These are phyloP conservation scores for Castanospermum australe DNA, from an alignment of 306 rosid species.

Conservation along the genomic window DNA sequence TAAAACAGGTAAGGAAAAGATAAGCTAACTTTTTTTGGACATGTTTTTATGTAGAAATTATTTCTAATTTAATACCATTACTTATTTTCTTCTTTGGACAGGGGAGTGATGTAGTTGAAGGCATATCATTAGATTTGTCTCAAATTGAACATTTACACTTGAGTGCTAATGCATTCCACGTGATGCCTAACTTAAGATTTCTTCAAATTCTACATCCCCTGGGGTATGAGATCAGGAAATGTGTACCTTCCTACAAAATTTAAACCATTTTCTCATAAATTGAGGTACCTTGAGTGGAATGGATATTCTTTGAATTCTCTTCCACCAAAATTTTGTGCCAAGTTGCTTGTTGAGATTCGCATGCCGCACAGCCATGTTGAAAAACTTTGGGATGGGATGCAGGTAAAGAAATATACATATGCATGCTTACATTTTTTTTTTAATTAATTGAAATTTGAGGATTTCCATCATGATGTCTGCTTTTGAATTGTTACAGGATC, in stretches of 20 bases:
- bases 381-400: background rate
- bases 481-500: background rate
- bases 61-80: background rate
- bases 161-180: background rate
- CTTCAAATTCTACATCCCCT: background rate
- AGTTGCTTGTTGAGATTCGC: constrained; percentile 3
- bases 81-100: background rate
- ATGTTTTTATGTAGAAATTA: background rate
- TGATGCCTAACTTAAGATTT: constrained; percentile 21
- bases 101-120: constrained; percentile 1
- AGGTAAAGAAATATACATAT: background rate
- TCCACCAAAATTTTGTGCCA: background rate
- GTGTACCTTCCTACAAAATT: background rate
- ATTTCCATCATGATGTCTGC: background rate
- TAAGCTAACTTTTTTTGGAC: background rate
- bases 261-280: background rate
- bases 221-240: background rate
- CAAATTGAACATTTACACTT: background rate
- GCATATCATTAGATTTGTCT: constrained; percentile 14
- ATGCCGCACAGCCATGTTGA: background rate
- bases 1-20: background rate
- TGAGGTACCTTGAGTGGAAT: constrained; percentile 9
- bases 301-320: background rate
- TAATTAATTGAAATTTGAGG: background rate
- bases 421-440: background rate